Evolutionary conservation across 768 basidiomycete genomes (phyloP), one percentile per base, ranked within the genome.

Genomic region (Suillus subaureus): DNA sequence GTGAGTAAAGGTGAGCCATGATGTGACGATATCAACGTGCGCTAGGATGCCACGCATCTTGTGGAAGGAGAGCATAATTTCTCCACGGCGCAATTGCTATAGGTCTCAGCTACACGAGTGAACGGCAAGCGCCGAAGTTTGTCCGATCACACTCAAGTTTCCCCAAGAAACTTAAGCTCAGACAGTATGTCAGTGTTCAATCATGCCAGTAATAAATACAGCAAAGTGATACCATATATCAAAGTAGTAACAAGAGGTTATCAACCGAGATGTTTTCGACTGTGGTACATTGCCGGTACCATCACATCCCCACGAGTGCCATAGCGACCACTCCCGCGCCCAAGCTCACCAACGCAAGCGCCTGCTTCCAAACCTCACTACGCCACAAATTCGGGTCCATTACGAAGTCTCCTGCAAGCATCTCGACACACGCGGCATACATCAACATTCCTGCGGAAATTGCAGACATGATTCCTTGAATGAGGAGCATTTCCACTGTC

Each of bases 391-490:
- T 79, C 72, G 51, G 86, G 45, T 92, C 90, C 77, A 90, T 89
- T 51, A 94, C 90, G 69, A 94, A 93, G 75, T 94, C 92, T 3
- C 86, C 92, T 0, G 91, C 92, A 61, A 94, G 85, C 90, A 94
- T 94, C 81, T 94, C 93, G 8, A 94, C 91, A 12, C 88, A 91
- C 13, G 89, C 86, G 0, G 89, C 92, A 70, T 93, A 94, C 54
- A 89, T 92, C 58, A 94, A 83, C 89, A 94, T 88, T 4, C 92
- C 92, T 0, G 92, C 90, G 0, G 90, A 92, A 39, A 93, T 81
- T n/a, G 90, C 91, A 8, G 87, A 89, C 89, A 93, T 88, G 52
- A 93, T 71, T 26, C 92, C 92, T 72, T 91, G 88, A 1, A 82
- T 81, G 18, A 90, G 80, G 43, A 80, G 77, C 74, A 89, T 79